Percentiles rank a stretch among this genome's conserved stretches.
These are phyloP conservation scores for Hymenoscyphus fructigenus DNA, from an alignment of 2,329 filamentous ascomycete genomes.

Conservation along the genomic window DNA sequence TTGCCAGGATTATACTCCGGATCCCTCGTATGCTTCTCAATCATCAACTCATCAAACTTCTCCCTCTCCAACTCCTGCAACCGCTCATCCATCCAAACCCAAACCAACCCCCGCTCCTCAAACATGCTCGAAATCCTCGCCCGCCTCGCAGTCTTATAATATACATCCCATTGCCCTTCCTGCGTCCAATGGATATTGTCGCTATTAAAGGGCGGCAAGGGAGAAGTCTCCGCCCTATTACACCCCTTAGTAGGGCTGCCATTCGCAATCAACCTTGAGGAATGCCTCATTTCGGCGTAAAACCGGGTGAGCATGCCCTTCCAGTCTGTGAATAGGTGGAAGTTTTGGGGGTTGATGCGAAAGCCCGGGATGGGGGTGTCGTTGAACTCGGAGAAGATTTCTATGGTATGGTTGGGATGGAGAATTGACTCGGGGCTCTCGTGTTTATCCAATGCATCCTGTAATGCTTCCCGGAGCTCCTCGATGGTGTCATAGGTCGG, in stretches of 20 bases:
- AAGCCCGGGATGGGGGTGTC: not conserved
- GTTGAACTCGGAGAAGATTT: not conserved
- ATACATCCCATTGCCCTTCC: not conserved
- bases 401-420: not conserved
- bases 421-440: not conserved
- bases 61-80: too few species aligned
- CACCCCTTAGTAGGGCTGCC: not conserved
- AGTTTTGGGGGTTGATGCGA: not conserved
- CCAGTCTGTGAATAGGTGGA: not conserved
- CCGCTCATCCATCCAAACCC: not conserved
- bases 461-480: too few species aligned
- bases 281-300: not conserved
- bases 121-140: not conserved
- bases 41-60: too few species aligned
- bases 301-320: not conserved
- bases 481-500: too few species aligned
- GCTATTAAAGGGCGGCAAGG: not conserved
- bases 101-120: not conserved
- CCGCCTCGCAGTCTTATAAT: not conserved
- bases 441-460: too few species aligned
- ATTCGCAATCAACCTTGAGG: not conserved
- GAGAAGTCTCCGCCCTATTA: not conserved
- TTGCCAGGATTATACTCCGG: too few species aligned
- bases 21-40: too few species aligned
- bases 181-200: not conserved